Evolutionary conservation across 2,329 filamentous ascomycete genomes (phyloP), one percentile per base, ranked within the genome.

Genomic region (Ophiostoma australiae): DNA sequence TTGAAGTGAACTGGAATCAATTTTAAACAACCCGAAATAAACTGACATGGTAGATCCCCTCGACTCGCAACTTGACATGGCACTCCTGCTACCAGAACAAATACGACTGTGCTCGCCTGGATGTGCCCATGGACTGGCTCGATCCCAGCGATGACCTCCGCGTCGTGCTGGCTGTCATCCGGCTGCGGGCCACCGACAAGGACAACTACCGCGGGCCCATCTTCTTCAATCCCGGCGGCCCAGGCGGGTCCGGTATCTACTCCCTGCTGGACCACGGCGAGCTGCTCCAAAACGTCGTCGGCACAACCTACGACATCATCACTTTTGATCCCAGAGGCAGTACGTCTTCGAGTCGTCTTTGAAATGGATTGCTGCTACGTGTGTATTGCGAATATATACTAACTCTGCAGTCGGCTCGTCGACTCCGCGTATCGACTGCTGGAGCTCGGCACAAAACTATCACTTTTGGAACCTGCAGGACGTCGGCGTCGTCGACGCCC

Each of bases 401-500:
- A 67, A 69, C 58, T 52, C 33, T 1, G 1, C 17, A 77, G 80
- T 87, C 33, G 84, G 84, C 4, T 79, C 81, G 8, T 84, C 85
- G 2, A 80, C 82, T 1, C 84, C 85, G 3, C 77, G 83, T 27
- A 77, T 85, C 17, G 83, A 86, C 68, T 87, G 85, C 75, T 87
- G 84, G 82, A 78, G 78, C 6, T 80, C 78, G 0, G 75, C 77
- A 1, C 80, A 82, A 75, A 80, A 81, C 73, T 76, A 80, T 13
- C 78, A 78, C 37, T 74, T 82, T 3, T 86, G 81, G 84, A 77
- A 77, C 33, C 77, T 82, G 20, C 80, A 82, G 75, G 83, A 80
- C 33, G 77, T 81, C 0, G 82, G 80, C 0, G 77, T 84, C 4
- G 77, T 84, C 0, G 83, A 86, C 71, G 80, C 84, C 4, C 82